These are phyloP conservation scores for Rhodotorula toruloides DNA, from an alignment of 768 basidiomycete species.

Conservation along the genomic window DNA sequence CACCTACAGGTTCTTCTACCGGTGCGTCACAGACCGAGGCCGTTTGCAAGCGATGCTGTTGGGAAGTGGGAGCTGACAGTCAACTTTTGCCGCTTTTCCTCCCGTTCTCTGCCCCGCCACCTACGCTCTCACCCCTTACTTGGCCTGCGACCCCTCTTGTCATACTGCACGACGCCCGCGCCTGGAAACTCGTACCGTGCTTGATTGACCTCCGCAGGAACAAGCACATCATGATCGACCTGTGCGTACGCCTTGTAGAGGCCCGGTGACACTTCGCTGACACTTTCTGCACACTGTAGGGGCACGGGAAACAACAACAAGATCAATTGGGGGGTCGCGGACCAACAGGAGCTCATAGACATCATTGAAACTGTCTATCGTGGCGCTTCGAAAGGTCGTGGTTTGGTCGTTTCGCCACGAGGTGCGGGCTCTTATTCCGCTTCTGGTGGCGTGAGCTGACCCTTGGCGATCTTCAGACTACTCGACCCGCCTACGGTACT, in stretches of 20 bases:
- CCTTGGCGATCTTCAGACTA: conserved; percentile 55
- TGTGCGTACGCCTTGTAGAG: conserved; percentile 46
- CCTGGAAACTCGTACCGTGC: no score
- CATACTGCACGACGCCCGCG: no score
- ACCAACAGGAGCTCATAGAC: conserved; percentile 98
- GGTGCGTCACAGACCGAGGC: no score
- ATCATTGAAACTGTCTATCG: conserved; percentile 98
- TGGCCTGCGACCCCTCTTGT: no score
- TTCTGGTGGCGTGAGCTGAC: conserved; percentile 7
- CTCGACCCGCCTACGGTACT: conserved; percentile 75
- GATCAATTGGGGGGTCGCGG: conserved; percentile 98
- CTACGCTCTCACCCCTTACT: no score
- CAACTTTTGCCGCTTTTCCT: no score
- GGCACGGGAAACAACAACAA: conserved; percentile 35
- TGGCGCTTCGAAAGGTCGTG: conserved; percentile 93
- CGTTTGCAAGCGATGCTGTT: no score
- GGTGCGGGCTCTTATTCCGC: conserved; percentile 21
- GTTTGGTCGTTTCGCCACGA: conserved; percentile 63
- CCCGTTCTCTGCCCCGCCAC: no score
- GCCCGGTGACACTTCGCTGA: conserved; percentile 58
- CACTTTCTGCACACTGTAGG: neutral
- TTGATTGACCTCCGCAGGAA: conserved; percentile 44
- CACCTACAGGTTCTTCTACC: conserved; percentile 41
- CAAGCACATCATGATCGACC: conserved; percentile 99
- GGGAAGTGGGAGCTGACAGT: no score